Evolutionary conservation across 768 basidiomycete species (phyloP).

Genomic region (Auricularia heimuer): DNA sequence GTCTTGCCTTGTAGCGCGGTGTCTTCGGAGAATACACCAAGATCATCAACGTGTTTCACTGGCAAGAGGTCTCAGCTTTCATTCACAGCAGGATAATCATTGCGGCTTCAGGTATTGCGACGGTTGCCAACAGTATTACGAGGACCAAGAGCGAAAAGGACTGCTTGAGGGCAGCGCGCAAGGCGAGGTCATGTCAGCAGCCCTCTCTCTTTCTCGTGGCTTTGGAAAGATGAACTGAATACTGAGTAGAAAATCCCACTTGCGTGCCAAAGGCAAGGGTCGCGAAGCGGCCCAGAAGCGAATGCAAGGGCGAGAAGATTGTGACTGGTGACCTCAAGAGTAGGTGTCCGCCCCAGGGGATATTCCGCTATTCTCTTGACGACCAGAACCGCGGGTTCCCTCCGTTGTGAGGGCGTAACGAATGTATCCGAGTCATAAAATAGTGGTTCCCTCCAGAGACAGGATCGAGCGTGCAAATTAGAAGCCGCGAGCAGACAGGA

Average conservation of each 20-base stretch:
- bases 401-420: too few species aligned
- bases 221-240: background rate
- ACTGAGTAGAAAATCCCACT: background rate
- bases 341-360: background rate
- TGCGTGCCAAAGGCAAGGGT: background rate
- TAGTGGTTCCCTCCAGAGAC: too few species aligned
- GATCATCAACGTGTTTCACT: background rate
- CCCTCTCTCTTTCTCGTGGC: background rate
- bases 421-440: too few species aligned
- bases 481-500: background rate
- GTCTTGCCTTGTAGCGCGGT: background rate
- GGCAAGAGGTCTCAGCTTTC: background rate
- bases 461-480: background rate
- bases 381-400: too few species aligned
- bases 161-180: background rate
- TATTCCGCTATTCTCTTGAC: too few species aligned
- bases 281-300: background rate
- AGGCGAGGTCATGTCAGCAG: background rate
- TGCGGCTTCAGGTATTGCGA: background rate
- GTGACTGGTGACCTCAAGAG: background rate
- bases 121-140: background rate
- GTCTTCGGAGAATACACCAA: background rate
- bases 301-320: background rate
- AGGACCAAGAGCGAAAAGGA: background rate
- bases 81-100: background rate